phyloP scores from a whole-genome alignment of 345 rosid genomes.

The Cardamine chenopodiifolia region DNA sequence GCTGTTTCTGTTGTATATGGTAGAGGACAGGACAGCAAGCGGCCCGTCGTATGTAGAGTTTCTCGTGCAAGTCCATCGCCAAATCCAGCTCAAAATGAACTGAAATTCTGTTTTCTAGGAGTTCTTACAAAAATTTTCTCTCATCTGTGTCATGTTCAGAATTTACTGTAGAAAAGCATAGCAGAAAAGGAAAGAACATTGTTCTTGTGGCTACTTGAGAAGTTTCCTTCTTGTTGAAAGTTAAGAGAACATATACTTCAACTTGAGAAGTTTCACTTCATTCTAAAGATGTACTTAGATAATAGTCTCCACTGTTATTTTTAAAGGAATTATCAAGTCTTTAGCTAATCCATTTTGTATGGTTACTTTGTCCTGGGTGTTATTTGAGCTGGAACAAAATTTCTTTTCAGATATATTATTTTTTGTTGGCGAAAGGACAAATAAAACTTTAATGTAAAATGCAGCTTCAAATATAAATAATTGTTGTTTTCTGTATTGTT shows the following conservation, averaged over 20 bases:
- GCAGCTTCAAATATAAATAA: neutral
- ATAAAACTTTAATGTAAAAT: conserved; percentile 3
- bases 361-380: neutral
- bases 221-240: conserved; percentile 19
- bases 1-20: conserved; percentile 71
- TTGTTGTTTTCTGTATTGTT: neutral
- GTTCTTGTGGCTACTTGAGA: conserved; percentile 21
- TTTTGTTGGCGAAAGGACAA: neutral
- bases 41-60: conserved; percentile 89
- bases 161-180: conserved; percentile 10
- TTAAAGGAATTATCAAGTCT: conserved; percentile 2
- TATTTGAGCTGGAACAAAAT: neutral
- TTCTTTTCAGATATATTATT: neutral
- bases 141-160: conserved; percentile 7
- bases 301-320: neutral
- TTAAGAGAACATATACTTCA: conserved; percentile 16
- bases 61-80: conserved; percentile 83
- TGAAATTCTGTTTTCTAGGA: conserved; percentile 32
- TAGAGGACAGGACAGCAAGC: conserved; percentile 77
- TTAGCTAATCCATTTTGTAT: conserved; percentile 10
- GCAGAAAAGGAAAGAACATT: conserved; percentile 13
- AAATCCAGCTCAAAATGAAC: conserved; percentile 87
- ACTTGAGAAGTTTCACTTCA: conserved; percentile 21
- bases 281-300: conserved; percentile 22
- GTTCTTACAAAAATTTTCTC: conserved; percentile 17